phyloP scores from a whole-genome alignment of 306 rosid genomes.

The Trichosanthes cucumerina region DNA sequence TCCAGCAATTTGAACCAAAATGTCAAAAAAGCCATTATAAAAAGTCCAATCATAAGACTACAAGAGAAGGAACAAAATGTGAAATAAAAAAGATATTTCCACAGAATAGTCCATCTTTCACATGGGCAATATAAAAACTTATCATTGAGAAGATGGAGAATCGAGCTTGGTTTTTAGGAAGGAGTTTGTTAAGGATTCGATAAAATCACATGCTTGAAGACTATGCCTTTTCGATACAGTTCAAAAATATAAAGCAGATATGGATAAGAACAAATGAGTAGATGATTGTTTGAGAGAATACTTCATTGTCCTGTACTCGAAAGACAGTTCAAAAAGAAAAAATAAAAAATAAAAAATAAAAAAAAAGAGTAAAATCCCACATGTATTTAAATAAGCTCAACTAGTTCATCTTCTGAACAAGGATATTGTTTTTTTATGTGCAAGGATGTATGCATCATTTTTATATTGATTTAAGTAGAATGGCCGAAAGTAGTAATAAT shows the following conservation, averaged over 20 bases:
- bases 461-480: background rate
- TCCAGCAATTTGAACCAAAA: background rate
- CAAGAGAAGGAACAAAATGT: background rate
- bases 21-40: background rate
- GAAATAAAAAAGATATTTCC: background rate
- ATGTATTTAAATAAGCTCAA: background rate
- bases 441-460: background rate
- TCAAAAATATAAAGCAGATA: background rate
- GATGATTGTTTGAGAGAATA: background rate
- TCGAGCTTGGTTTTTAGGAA: background rate
- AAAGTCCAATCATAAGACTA: background rate
- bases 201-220: background rate
- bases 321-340: background rate
- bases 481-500: background rate
- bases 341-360: background rate
- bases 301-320: background rate
- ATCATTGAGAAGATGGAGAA: background rate
- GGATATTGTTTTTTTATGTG: background rate
- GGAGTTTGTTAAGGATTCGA: background rate
- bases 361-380: background rate
- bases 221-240: background rate
- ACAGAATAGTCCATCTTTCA: background rate
- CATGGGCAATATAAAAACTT: background rate
- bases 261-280: background rate
- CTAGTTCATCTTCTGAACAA: background rate